phyloP scores from a whole-genome alignment of 2,329 filamentous ascomycete genomes.

The Setomelanomma holmii region DNA sequence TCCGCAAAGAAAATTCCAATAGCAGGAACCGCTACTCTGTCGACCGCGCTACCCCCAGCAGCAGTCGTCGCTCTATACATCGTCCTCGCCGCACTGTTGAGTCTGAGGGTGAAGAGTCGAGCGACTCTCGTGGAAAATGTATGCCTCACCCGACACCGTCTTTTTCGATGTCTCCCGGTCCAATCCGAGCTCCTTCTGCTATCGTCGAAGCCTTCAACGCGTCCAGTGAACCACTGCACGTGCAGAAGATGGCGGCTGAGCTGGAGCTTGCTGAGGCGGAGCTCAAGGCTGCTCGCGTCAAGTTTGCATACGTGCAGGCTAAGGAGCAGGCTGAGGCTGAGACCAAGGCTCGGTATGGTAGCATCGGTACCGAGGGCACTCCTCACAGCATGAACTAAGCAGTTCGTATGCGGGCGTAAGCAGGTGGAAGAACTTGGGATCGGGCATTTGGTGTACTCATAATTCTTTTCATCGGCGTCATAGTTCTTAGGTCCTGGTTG shows the following conservation, averaged over 20 bases:
- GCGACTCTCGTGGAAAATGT: background rate
- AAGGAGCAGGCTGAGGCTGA: constrained; percentile 22
- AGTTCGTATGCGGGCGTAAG: no score
- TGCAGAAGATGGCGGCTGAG: constrained; percentile 36
- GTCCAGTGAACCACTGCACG: constrained; percentile 27
- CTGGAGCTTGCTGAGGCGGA: constrained; percentile 43
- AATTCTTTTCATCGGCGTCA: no score
- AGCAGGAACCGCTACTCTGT: constrained; percentile 13
- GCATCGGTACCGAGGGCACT: background rate
- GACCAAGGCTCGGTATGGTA: background rate
- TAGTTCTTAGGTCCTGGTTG: no score
- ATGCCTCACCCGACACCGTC: constrained; percentile 7
- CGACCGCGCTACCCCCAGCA: constrained; percentile 14
- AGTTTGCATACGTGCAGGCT: constrained; percentile 28
- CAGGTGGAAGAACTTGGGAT: no score
- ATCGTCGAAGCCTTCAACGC: constrained; percentile 8
- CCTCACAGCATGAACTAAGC: background rate
- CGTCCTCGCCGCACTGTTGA: constrained; percentile 7
- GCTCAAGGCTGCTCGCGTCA: constrained; percentile 32
- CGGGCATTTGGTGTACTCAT: no score
- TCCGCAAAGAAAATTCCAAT: constrained; percentile 32
- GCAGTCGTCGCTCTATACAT: background rate
- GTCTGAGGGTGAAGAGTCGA: constrained; percentile 20
- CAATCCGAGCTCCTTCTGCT: constrained; percentile 2
- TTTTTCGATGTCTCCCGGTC: constrained; percentile 19